A percentile compares a stretch with the other conserved stretches of the same genome.
These are phyloP conservation scores for Pseudevernia furfuracea DNA, from an alignment of 495 filamentous ascomycete species.

Conservation along the genomic window DNA sequence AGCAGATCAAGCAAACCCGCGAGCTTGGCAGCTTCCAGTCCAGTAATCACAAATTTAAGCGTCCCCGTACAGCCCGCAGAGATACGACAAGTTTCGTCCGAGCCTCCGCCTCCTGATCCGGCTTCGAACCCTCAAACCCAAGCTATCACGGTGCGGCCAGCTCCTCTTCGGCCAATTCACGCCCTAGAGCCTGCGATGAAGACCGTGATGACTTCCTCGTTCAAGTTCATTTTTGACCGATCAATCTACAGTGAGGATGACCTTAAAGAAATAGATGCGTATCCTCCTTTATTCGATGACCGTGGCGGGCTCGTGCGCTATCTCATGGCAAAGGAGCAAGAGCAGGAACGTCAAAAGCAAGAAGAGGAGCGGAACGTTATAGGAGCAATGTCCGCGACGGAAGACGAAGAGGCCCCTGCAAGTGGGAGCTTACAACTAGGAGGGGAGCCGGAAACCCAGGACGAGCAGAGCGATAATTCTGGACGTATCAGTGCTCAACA, in stretches of 20 bases:
- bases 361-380: conserved; percentile 50
- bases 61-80: conserved; percentile 43
- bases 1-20: conserved; percentile 68
- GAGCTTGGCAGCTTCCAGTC: conserved; percentile 73
- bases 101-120: conserved; percentile 26
- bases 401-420: conserved; percentile 55
- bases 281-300: conserved; percentile 73
- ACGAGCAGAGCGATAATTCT: conserved; percentile 41
- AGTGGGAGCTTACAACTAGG: conserved; percentile 84
- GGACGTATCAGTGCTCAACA: conserved; percentile 43
- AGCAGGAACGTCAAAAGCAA: conserved; percentile 54
- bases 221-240: conserved; percentile 54
- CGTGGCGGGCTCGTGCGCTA: conserved; percentile 66
- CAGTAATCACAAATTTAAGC: conserved; percentile 56
- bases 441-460: conserved; percentile 74
- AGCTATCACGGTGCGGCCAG: not conserved
- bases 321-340: conserved; percentile 60
- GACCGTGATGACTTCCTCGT: conserved; percentile 48
- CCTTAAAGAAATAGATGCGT: conserved; percentile 48
- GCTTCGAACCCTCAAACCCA: conserved; percentile 18
- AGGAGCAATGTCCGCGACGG: conserved; percentile 35
- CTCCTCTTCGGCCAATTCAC: conserved; percentile 27
- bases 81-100: conserved; percentile 29
- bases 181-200: conserved; percentile 44
- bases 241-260: conserved; percentile 47